Percentiles rank a stretch among this genome's conserved stretches.
Evolutionary conservation across 768 basidiomycete genomes (phyloP).

Genomic region (Imleria badia): DNA sequence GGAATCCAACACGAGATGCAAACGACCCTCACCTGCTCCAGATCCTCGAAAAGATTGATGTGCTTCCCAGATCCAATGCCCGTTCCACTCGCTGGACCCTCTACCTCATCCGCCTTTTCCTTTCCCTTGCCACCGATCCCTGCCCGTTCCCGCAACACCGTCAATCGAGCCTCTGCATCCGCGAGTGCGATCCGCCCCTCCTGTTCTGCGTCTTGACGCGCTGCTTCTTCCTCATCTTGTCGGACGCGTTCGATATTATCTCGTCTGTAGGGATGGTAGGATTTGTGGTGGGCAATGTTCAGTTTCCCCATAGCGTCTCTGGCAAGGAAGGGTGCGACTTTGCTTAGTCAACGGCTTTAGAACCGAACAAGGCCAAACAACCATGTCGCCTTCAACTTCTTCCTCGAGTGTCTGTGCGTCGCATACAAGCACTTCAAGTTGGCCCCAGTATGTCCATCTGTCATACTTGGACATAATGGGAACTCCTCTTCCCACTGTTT

Average conservation of each 20-base stretch:
- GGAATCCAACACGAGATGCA: not conserved
- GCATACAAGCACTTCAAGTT: too few species aligned
- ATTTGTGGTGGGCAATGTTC: constrained; percentile 90
- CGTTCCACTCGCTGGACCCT: not conserved
- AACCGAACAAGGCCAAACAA: constrained; percentile 19
- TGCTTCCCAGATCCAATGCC: constrained; percentile 50
- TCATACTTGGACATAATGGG: too few species aligned
- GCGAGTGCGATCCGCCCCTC: constrained; percentile 74
- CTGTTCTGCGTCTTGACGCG: constrained; percentile 60
- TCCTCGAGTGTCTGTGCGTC: too few species aligned
- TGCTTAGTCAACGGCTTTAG: constrained; percentile 15
- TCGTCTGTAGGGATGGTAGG: constrained; percentile 81
- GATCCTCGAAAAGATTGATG: constrained; percentile 81
- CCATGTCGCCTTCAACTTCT: too few species aligned
- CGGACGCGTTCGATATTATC: constrained; percentile 84
- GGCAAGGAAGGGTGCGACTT: not conserved
- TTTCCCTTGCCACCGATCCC: constrained; percentile 42
- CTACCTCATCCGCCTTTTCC: constrained; percentile 35
- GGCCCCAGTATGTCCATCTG: too few species aligned
- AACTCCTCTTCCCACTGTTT: too few species aligned
- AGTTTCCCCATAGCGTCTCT: constrained; percentile 33
- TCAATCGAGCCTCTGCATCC: constrained; percentile 79
- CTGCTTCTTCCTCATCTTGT: constrained; percentile 80
- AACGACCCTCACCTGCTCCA: constrained; percentile 57
- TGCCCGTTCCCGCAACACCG: constrained; percentile 60